Percentiles rank a stretch among this genome's conserved stretches.
These are phyloP conservation scores for Fusarium palustre DNA, from an alignment of 2,329 filamentous ascomycete species.

Conservation along the genomic window DNA sequence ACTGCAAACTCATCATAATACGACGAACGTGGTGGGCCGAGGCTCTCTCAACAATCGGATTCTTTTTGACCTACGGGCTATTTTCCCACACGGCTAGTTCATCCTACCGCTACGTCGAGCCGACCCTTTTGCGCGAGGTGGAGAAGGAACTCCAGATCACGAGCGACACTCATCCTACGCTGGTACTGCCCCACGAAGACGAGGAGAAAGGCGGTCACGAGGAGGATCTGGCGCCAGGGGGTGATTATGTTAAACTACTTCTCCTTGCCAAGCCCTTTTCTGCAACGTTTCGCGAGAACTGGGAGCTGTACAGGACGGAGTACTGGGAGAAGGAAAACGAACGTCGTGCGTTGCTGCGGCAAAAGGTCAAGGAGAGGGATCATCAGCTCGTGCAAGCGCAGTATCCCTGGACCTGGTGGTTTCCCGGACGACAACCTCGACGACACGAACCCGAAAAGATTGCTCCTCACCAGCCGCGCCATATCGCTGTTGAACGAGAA, in stretches of 20 bases:
- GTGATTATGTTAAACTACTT: slow-evolving; percentile 90
- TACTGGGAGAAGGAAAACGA: slow-evolving; percentile 99
- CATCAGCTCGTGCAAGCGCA: slow-evolving; percentile 74
- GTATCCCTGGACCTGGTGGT: slow-evolving; percentile 87
- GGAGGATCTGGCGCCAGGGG: slow-evolving; percentile 89
- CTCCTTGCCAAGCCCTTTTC: slow-evolving; percentile 95
- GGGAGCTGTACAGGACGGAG: slow-evolving; percentile 92
- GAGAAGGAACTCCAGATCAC: slow-evolving; percentile 68
- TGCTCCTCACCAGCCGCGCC: slow-evolving; percentile 53
- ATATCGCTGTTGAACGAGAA: slow-evolving; percentile 59
- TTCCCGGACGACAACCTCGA: slow-evolving; percentile 69
- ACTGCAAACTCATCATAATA: slow-evolving; percentile 94
- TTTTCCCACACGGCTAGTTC: slow-evolving; percentile 76
- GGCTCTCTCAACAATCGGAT: slow-evolving; percentile 75
- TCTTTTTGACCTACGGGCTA: slow-evolving; percentile 80
- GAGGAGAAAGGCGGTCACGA: slow-evolving; percentile 78
- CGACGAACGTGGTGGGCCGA: slow-evolving; percentile 86
- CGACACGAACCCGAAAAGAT: slow-evolving; percentile 55
- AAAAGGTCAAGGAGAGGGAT: slow-evolving; percentile 76
- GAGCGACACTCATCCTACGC: slow-evolving; percentile 55
- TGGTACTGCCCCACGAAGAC: slow-evolving; percentile 61
- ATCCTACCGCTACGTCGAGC: slow-evolving; percentile 82
- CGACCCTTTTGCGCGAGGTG: slow-evolving; percentile 67
- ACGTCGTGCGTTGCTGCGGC: slow-evolving; percentile 77
- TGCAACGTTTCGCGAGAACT: slow-evolving; percentile 93